Conservation (phyloP, 371 early-diverging fungal species). For the Apophysomyces sp. region DNA sequence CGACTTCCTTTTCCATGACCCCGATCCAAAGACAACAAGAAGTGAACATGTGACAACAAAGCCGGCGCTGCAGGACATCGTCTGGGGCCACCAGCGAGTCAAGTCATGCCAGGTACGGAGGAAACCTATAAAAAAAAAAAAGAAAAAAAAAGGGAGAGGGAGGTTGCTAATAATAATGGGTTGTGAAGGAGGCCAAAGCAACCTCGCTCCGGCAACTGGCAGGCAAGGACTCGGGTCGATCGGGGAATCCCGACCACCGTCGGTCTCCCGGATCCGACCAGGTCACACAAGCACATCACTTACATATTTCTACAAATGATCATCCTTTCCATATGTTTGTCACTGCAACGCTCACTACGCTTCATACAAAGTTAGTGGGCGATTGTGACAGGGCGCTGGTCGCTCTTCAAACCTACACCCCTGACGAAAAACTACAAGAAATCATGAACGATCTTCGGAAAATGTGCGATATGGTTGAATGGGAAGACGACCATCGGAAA, state of each 20-base stretch:
- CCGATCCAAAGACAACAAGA: constrained; percentile 20
- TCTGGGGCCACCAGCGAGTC: constrained; percentile 30
- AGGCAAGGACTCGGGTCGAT: constrained; percentile 12
- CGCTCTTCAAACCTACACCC: background rate
- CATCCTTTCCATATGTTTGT: constrained; percentile 12
- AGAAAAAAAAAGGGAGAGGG: background rate
- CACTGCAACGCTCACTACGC: constrained; percentile 42
- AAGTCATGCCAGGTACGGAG: constrained; percentile 33
- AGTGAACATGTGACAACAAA: constrained; percentile 25
- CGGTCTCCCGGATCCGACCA: constrained; percentile 6
- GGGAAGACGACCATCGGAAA: constrained; percentile 15
- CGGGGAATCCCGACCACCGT: constrained; percentile 4
- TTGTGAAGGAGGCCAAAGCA: constrained; percentile 25
- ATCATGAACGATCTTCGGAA: constrained; percentile 33
- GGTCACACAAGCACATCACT: background rate
- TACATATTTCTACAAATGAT: background rate
- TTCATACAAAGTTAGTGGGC: constrained; percentile 39
- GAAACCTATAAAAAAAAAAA: background rate
- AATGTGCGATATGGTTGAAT: constrained; percentile 50
- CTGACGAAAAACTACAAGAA: constrained; percentile 24
- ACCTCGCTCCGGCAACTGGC: constrained; percentile 36
- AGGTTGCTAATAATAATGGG: background rate
- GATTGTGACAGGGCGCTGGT: constrained; percentile 39
- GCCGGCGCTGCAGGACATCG: constrained; percentile 12
- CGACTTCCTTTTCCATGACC: background rate